Evolutionary conservation across 2,329 filamentous ascomycete genomes (phyloP), one percentile per base, ranked within the genome.

Genomic region (Clathrospora elynae): DNA sequence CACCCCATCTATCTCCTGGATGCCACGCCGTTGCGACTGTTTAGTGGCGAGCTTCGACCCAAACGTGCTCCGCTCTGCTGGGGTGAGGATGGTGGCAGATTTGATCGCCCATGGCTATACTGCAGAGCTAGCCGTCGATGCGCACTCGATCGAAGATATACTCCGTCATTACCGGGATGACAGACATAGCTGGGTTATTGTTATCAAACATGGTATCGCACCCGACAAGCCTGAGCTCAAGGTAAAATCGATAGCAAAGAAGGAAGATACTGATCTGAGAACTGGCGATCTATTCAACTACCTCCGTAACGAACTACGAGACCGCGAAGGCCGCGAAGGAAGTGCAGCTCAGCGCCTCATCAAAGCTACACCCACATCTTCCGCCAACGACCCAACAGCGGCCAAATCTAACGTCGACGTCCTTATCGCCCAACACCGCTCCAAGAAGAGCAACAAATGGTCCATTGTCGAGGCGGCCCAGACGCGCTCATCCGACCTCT

Each of bases 401-500:
- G n/a, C 55, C n/a, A 68, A 74, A 36, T 55, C 60, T 55, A 87
- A 92, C 42, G 90, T 97, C 31, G 85, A 87, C 47, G 86, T 97
- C n/a, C 78, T 96, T 3, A 80, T 90, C 5, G 83, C 88, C 1
- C 86, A 88, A 43, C 91, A 90, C 35, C 84, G 86, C 59, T 90
- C 85, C 69, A 96, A 96, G 72, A 97, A 96, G 74, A 88, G 87
- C 51, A 96, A 96, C 71, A 84, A 92, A 38, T 84, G 85, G 62
- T 85, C 85, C 18, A 90, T 97, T 35, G 85, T 96, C 33, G 89
- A 95, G 66, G 87, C 91, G 54, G 80, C 79, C n/a, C 75, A 81
- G 38, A 64, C 76, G 5, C 74, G 73, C 20, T 78, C 77, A 19
- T 78, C 81, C 19, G 81, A 80, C 42, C 77, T 91, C 23, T 79